A percentile compares a stretch with the other conserved stretches of the same genome.
phyloP scores from a whole-genome alignment of 1,139 yeast genomes.

The Pichia sp. region DNA sequence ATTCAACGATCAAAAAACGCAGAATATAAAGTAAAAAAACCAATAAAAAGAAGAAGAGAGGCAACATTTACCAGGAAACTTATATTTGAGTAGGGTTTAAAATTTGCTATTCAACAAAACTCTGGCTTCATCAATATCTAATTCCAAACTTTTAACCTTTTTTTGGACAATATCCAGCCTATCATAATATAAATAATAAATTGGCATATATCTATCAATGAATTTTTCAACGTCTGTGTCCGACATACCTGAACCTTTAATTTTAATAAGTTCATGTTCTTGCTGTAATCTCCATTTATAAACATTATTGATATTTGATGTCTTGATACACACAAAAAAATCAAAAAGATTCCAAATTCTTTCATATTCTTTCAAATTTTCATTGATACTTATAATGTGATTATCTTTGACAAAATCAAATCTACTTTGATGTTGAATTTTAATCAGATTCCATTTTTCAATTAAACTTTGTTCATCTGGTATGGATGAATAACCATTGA shows the following conservation, averaged over 20 bases:
- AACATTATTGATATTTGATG: slow-evolving; percentile 56
- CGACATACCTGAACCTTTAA: slow-evolving; percentile 70
- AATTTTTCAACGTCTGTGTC: slow-evolving; percentile 61
- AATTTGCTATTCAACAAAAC: slow-evolving; percentile 16
- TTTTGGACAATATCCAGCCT: slow-evolving; percentile 33
- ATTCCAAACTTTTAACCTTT: slow-evolving; percentile 24
- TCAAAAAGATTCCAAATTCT: slow-evolving; percentile 56
- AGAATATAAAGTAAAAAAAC: background rate
- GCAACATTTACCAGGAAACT: slow-evolving; percentile 7
- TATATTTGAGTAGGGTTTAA: slow-evolving; percentile 5
- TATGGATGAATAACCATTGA: slow-evolving; percentile 64
- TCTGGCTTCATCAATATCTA: slow-evolving; percentile 32
- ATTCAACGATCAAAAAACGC: background rate
- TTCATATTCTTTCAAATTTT: slow-evolving; percentile 42
- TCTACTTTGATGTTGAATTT: slow-evolving; percentile 17
- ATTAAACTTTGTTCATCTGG: slow-evolving; percentile 27
- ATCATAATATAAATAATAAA: slow-evolving; percentile 63
- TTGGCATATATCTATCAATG: slow-evolving; percentile 82
- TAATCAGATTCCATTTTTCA: slow-evolving; percentile 21
- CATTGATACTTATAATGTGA: slow-evolving; percentile 42
- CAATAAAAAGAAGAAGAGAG: background rate
- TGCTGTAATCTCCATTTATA: slow-evolving; percentile 81
- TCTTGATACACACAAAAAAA: slow-evolving; percentile 55
- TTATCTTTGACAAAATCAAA: slow-evolving; percentile 22
- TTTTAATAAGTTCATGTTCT: slow-evolving; percentile 58